phyloP scores from a whole-genome alignment of 2,329 filamentous ascomycete species.

The Gliomastix tumulicola region DNA sequence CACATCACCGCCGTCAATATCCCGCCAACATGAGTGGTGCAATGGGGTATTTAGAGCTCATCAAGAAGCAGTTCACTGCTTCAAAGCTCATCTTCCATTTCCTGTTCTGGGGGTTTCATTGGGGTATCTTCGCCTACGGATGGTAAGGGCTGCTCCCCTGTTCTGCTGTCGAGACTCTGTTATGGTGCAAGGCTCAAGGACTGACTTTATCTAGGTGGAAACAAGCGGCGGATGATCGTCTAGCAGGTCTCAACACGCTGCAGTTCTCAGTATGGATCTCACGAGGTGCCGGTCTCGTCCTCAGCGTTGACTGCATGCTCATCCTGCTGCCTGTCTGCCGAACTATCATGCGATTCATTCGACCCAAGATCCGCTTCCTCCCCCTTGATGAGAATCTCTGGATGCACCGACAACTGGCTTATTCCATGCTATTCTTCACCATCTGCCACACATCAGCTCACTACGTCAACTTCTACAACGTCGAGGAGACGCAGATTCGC shows the following conservation, averaged over 20 bases:
- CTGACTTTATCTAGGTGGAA: conserved; percentile 55
- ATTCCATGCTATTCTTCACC: conserved; percentile 78
- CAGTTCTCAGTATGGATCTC: conserved; percentile 93
- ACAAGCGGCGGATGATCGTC: conserved; percentile 59
- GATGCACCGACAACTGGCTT: conserved; percentile 95
- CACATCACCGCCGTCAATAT: too few relatives aligned
- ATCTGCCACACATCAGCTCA: conserved; percentile 71
- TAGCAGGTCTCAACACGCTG: conserved; percentile 75
- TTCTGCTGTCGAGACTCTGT: background rate
- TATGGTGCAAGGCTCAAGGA: background rate
- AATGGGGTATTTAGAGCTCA: too few relatives aligned
- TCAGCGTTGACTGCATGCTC: conserved; percentile 77
- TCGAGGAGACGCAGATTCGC: conserved; percentile 78
- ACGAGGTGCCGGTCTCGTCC: conserved; percentile 79
- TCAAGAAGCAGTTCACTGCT: conserved; percentile 60
- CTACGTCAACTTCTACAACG: conserved; percentile 98
- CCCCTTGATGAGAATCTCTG: conserved; percentile 95
- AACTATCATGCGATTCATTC: conserved; percentile 75
- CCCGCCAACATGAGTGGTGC: too few relatives aligned
- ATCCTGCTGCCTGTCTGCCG: conserved; percentile 94
- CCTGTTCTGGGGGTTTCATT: conserved; percentile 74
- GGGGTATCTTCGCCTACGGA: conserved; percentile 73
- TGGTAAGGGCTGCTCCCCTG: conserved; percentile 49
- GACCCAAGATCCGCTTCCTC: conserved; percentile 81
- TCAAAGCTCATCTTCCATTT: conserved; percentile 73